These are phyloP conservation scores for Septoria linicola DNA, from an alignment of 2,329 filamentous ascomycete species.

Conservation along the genomic window DNA sequence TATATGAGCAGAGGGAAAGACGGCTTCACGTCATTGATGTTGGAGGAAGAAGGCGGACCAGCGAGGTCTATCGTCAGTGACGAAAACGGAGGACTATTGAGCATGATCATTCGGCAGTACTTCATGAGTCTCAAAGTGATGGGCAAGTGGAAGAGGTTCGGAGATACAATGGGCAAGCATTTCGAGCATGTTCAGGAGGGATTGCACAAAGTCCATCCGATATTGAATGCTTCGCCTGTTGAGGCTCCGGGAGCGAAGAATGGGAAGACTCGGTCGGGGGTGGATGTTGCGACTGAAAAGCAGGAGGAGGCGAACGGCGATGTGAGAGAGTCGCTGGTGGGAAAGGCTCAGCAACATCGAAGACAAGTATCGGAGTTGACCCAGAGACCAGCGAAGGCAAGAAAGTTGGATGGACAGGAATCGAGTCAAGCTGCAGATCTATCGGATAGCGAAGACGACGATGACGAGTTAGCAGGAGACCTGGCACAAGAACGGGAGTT, in stretches of 20 bases:
- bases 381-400: constrained; percentile 16
- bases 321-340: constrained; percentile 19
- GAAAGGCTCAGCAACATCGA: constrained; percentile 24
- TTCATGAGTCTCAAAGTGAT: constrained; percentile 83
- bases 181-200: constrained; percentile 66
- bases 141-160: constrained; percentile 74
- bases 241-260: neutral
- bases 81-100: constrained; percentile 83
- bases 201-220: constrained; percentile 53
- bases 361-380: constrained; percentile 14
- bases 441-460: constrained; percentile 41
- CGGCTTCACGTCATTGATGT: constrained; percentile 74
- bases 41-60: constrained; percentile 70
- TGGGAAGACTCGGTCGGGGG: neutral
- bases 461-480: constrained; percentile 42
- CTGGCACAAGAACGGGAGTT: constrained; percentile 57
- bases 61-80: constrained; percentile 79
- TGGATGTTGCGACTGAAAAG: constrained; percentile 23
- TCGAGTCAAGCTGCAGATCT: constrained; percentile 9
- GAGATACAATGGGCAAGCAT: constrained; percentile 60
- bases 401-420: constrained; percentile 11
- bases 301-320: constrained; percentile 13
- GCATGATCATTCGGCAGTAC: constrained; percentile 83
- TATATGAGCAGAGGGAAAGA: constrained; percentile 84
- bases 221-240: constrained; percentile 29